These are phyloP conservation scores for Gaertneriomyces sp. DNA, from an alignment of 192 early-diverging fungal species.

Conservation along the genomic window DNA sequence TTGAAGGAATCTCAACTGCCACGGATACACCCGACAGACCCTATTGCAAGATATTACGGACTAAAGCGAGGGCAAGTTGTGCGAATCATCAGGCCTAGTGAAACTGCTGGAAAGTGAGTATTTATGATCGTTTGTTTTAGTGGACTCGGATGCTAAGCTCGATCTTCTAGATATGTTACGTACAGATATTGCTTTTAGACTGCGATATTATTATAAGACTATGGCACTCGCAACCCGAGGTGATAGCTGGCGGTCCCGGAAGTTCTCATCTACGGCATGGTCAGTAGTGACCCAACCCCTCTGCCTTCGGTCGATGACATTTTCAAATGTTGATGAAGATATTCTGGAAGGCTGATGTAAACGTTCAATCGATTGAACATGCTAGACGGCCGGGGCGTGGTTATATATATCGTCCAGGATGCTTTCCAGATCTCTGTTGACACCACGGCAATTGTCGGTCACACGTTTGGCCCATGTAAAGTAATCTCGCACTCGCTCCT, in stretches of 20 bases:
- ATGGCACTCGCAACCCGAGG: no score
- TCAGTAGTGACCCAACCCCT: no score
- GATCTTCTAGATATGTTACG: constrained; percentile 75
- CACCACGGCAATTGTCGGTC: constrained; percentile 47
- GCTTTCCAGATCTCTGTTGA: constrained; percentile 37
- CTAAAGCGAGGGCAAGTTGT: constrained; percentile 76
- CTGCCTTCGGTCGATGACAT: no score
- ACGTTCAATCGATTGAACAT: background rate
- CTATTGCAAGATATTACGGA: constrained; percentile 95
- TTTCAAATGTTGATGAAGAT: no score
- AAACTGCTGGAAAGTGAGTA: constrained; percentile 82
- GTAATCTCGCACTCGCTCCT: constrained; percentile 49
- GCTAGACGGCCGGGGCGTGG: constrained; percentile 24
- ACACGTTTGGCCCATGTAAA: constrained; percentile 61
- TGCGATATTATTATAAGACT: no score
- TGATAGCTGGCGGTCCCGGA: no score
- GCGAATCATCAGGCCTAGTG: constrained; percentile 88
- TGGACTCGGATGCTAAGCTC: background rate
- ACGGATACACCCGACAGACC: constrained; percentile 80
- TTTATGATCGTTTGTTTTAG: background rate
- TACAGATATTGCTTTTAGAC: constrained; percentile 88
- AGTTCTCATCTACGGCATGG: no score
- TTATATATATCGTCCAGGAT: constrained; percentile 47
- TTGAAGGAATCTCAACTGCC: constrained; percentile 95
- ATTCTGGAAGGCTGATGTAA: no score